Evolutionary conservation across 148 eudicot species (phyloP).

Genomic region (Salicornia ramosissima): DNA sequence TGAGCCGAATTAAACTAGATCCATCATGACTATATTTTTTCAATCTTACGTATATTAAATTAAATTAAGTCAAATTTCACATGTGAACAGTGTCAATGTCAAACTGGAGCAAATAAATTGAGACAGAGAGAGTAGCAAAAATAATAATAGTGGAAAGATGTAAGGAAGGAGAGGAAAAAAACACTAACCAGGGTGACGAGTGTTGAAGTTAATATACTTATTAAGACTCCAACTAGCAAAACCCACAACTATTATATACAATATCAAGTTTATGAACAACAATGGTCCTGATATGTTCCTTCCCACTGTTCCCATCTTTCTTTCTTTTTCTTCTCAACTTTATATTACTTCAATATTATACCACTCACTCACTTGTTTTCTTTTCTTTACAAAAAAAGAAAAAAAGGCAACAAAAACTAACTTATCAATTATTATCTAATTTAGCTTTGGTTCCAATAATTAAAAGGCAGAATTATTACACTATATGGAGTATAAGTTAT

Average conservation of each 20-base stretch:
- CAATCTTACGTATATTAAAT: no score
- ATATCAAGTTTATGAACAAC: constrained; percentile 59
- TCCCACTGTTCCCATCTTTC: constrained; percentile 43
- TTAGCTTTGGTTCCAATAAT: neutral
- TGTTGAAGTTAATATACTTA: constrained; percentile 58
- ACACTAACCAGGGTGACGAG: constrained; percentile 58
- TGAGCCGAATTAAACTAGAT: no score
- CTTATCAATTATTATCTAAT: no score
- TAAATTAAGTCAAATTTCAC: no score
- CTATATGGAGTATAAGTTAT: neutral
- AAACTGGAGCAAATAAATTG: no score
- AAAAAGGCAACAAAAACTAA: no score
- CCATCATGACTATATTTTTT: no score
- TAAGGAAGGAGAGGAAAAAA: neutral
- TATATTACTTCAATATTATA: neutral
- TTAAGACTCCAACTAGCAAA: constrained; percentile 86
- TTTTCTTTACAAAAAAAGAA: neutral
- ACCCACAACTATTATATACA: constrained; percentile 64
- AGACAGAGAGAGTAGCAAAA: no score
- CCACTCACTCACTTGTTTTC: neutral
- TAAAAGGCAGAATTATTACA: neutral
- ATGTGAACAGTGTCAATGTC: neutral
- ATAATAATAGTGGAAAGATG: no score
- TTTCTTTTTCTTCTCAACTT: neutral
- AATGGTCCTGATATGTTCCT: constrained; percentile 69